Percentiles rank a stretch among this genome's conserved stretches.
Evolutionary conservation across 108 stramenopile species (phyloP).

Genomic region (Skeletonema menzelii): DNA sequence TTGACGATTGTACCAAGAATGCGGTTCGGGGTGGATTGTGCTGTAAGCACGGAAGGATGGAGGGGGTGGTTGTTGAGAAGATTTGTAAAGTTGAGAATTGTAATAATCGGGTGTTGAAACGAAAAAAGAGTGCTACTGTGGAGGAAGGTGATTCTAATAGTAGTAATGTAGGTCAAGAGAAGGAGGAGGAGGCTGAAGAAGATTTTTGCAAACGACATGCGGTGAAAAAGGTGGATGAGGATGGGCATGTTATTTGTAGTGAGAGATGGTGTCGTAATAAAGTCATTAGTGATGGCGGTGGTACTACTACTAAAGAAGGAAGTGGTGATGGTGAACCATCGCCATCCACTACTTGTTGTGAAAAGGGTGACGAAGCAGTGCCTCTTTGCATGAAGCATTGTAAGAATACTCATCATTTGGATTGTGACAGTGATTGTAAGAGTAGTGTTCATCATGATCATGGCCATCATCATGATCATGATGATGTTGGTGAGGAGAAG

Average conservation of each 20-base stretch:
- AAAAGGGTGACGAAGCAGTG: background rate
- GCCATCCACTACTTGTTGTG: background rate
- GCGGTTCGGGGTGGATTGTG: background rate
- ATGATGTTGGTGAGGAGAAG: no score
- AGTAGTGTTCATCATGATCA: background rate
- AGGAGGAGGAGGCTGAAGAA: background rate
- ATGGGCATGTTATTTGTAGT: background rate
- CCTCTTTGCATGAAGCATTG: background rate
- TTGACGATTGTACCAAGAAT: background rate
- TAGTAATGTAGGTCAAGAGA: background rate
- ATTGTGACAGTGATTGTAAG: background rate
- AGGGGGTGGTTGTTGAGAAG: background rate
- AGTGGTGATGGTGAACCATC: background rate
- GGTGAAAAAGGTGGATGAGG: background rate
- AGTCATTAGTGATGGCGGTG: background rate
- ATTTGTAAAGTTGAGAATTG: background rate
- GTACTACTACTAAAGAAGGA: background rate
- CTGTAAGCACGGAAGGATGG: background rate
- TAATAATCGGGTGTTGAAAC: background rate
- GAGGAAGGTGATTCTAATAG: background rate
- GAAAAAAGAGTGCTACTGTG: background rate
- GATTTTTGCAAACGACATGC: slow-evolving; percentile 1
- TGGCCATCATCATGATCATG: background rate
- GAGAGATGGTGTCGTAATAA: background rate
- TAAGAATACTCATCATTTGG: background rate